A percentile compares a stretch with the other conserved stretches of the same genome.
Conservation (phyloP, 176 grass and related monocot genomes). For the Canna indica region DNA sequence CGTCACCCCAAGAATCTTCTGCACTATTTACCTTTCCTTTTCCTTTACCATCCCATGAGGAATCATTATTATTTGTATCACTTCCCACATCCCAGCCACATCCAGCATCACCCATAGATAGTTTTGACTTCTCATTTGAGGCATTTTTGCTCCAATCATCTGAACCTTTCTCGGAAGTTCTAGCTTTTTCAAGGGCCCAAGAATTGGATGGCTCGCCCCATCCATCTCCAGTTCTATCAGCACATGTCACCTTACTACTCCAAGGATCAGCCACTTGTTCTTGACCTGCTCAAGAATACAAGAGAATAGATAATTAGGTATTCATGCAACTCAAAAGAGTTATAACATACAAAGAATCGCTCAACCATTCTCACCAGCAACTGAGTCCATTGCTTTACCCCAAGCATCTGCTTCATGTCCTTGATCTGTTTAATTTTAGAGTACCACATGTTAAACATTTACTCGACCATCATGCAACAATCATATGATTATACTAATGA, state of each 20-base stretch:
- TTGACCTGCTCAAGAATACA: slow-evolving; percentile 27
- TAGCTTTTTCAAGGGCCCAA: neutral
- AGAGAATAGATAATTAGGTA: neutral
- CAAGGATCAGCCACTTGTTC: slow-evolving; percentile 40
- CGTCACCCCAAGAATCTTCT: slow-evolving; percentile 11
- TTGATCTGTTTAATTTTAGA: neutral
- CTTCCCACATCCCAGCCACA: neutral
- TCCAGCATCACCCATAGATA: slow-evolving; percentile 11
- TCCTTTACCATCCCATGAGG: slow-evolving; percentile 30
- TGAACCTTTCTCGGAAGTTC: neutral
- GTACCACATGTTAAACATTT: neutral
- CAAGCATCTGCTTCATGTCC: slow-evolving; percentile 10
- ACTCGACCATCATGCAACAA: neutral
- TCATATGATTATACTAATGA: neutral
- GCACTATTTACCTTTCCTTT: neutral
- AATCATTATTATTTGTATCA: slow-evolving; percentile 15
- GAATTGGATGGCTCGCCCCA: slow-evolving; percentile 10
- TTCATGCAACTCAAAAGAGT: neutral
- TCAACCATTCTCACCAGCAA: neutral
- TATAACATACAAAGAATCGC: too few species aligned
- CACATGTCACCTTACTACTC: slow-evolving; percentile 32
- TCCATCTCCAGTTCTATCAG: slow-evolving; percentile 6
- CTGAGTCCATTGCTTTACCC: slow-evolving; percentile 14
- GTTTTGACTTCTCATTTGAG: neutral
- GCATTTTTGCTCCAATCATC: neutral